Conservation (phyloP, 1,139 yeast genomes). For the Trichomonascaceae sp. region DNA sequence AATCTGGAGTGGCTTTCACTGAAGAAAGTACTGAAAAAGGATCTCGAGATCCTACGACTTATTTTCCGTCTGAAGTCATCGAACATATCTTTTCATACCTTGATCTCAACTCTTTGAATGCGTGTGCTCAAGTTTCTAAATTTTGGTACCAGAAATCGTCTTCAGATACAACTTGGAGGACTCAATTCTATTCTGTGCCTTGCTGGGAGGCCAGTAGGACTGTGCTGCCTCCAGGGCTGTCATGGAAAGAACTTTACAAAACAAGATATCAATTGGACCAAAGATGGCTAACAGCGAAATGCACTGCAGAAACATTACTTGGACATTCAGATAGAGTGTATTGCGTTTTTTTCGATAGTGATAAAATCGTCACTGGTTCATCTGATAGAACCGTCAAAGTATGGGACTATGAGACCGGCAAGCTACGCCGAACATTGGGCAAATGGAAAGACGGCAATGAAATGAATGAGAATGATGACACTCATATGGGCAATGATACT, state of each 20-base stretch:
- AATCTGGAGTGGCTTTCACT: conserved; percentile 23
- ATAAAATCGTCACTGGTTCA: conserved; percentile 33
- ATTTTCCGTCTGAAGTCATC: conserved; percentile 28
- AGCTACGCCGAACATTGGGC: conserved; percentile 23
- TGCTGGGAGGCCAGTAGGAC: conserved; percentile 18
- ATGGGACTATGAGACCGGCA: conserved; percentile 30
- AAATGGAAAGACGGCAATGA: conserved; percentile 8
- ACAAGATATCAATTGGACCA: conserved; percentile 26
- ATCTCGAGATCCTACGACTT: conserved; percentile 19
- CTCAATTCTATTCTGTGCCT: conserved; percentile 14
- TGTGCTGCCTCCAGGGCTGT: conserved; percentile 12
- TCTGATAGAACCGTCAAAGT: conserved; percentile 32
- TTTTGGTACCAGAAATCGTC: conserved; percentile 23
- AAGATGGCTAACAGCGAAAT: conserved; percentile 27
- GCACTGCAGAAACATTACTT: conserved; percentile 22
- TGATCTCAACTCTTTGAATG: conserved; percentile 18
- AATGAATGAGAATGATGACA: background rate
- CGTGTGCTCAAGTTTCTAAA: conserved; percentile 23
- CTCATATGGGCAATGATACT: background rate
- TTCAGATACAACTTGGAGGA: conserved; percentile 27
- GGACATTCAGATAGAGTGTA: conserved; percentile 36
- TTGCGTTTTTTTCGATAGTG: conserved; percentile 32
- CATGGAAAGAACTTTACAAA: conserved; percentile 27
- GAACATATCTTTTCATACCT: conserved; percentile 21
- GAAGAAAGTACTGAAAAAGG: conserved; percentile 12